Evolutionary conservation across 1,284 basidiomycete species (phyloP).

Genomic region (Cryptococcus sp.): DNA sequence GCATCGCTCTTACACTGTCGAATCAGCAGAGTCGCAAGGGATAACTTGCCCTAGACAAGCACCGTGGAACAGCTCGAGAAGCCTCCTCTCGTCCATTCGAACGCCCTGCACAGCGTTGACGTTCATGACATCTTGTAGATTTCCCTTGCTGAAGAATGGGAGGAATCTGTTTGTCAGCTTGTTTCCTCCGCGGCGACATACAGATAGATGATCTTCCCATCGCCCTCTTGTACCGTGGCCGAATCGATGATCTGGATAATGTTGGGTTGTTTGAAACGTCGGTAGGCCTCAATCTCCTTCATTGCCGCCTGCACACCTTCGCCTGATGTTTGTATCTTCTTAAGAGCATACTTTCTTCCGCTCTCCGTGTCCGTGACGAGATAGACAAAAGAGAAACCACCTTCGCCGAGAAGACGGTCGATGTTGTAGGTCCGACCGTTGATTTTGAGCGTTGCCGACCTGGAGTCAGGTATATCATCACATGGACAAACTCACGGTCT

Average conservation of each 20-base stretch:
- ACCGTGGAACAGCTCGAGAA: slow-evolving; percentile 84
- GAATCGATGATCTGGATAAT: slow-evolving; percentile 58
- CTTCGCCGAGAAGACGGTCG: slow-evolving; percentile 83
- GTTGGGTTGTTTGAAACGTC: slow-evolving; percentile 72
- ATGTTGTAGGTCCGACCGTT: slow-evolving; percentile 90
- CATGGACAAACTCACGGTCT: slow-evolving; percentile 35
- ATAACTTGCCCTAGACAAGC: slow-evolving; percentile 69
- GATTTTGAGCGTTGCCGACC: slow-evolving; percentile 68
- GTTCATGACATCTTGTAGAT: slow-evolving; percentile 92
- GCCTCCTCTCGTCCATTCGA: slow-evolving; percentile 78
- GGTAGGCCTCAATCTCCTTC: slow-evolving; percentile 84
- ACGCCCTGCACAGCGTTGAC: slow-evolving; percentile 75
- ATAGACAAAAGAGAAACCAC: slow-evolving; percentile 92
- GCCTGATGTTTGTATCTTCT: slow-evolving; percentile 86
- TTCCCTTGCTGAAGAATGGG: slow-evolving; percentile 56
- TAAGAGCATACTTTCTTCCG: slow-evolving; percentile 81
- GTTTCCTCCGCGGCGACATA: slow-evolving; percentile 12
- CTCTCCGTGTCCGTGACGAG: slow-evolving; percentile 64
- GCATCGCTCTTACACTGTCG: slow-evolving; percentile 74
- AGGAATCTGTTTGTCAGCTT: slow-evolving; percentile 22
- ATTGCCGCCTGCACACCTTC: slow-evolving; percentile 56
- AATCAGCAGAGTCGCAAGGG: neutral
- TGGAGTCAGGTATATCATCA: slow-evolving; percentile 6
- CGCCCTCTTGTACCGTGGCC: slow-evolving; percentile 83
- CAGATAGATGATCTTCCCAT: slow-evolving; percentile 90